Evolutionary conservation across 495 filamentous ascomycete genomes (phyloP), one percentile per base, ranked within the genome.

Genomic region (Amniculicola lignicola): DNA sequence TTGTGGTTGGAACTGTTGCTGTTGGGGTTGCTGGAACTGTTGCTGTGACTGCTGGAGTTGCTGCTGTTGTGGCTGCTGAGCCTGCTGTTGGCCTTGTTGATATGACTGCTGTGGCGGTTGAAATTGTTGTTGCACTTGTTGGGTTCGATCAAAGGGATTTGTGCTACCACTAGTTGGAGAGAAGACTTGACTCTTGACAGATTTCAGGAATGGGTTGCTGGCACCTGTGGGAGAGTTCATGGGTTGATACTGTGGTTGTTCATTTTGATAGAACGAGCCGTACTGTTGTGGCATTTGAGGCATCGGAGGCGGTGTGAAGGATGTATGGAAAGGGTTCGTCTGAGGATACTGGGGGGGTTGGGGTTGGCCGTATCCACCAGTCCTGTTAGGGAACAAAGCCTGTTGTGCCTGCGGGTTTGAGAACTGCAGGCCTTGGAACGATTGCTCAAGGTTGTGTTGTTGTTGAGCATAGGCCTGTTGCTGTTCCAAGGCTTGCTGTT

Each of bases 331-430:
- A 11, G 68, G 68, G 44, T 70, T 70, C 18, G 55, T 66, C 42
- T 80, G 82, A 61, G 74, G 79, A 43, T 77, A 74, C 33, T 62
- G 70, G 57, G 73, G 40, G 36, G 82, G 81, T 25, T 79, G 75
- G 31, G 29, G 25, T 37, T 72, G 75, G 16, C 81, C 78, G 61
- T 86, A 77, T 27, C 89, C 89, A 7, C 90, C 91, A 5, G 89
- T 94, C 19, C 85, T 84, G 70, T 95, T 82, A 0, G 89, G 89
- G 65, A 92, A 93, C 25, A 95, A 75, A 14, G 85, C 82, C 59
- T 83, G 82, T 59, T 80, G 80, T 10, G 49, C 81, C 61, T 79
- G 79, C 41, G 50, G 51, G 19, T 49, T 54, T 1, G 83, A 79
- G 15, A 92, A 70, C n/a, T 84, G 80, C 63, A 92, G 74, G 53